These are phyloP conservation scores for Perkinsela sp. DNA, from an alignment of 208 protist species.

Conservation along the genomic window DNA sequence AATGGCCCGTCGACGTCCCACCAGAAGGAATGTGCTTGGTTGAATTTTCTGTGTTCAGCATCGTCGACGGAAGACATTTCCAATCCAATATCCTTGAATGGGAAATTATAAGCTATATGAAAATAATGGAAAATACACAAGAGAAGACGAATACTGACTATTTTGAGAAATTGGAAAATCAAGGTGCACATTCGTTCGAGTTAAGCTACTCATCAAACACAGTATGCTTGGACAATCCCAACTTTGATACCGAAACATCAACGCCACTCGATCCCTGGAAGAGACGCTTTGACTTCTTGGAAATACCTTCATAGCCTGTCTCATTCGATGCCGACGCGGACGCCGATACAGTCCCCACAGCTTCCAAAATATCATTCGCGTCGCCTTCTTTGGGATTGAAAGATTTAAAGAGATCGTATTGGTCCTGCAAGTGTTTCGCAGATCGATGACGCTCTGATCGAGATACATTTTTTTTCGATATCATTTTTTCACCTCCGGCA, in stretches of 20 bases:
- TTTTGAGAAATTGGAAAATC: too few relatives aligned
- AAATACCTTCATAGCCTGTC: not conserved
- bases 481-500: not conserved
- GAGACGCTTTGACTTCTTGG: not conserved
- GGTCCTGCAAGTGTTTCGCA: not conserved
- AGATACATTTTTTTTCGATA: not conserved
- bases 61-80: conserved; percentile 3
- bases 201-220: not conserved
- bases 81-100: too few relatives aligned
- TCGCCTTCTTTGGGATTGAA: not conserved
- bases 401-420: not conserved
- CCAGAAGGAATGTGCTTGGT: conserved; percentile 6
- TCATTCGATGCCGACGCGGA: not conserved
- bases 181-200: too few relatives aligned
- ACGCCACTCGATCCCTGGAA: not conserved
- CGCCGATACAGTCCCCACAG: not conserved
- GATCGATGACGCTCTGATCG: not conserved
- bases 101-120: too few relatives aligned
- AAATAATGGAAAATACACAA: too few relatives aligned
- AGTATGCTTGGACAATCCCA: not conserved
- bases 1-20: conserved; percentile 16
- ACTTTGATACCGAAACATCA: not conserved
- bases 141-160: too few relatives aligned
- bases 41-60: conserved; percentile 5
- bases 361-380: not conserved